These are phyloP conservation scores for Paecilomyces niveus DNA, from an alignment of 2,329 filamentous ascomycete genomes.

Conservation along the genomic window DNA sequence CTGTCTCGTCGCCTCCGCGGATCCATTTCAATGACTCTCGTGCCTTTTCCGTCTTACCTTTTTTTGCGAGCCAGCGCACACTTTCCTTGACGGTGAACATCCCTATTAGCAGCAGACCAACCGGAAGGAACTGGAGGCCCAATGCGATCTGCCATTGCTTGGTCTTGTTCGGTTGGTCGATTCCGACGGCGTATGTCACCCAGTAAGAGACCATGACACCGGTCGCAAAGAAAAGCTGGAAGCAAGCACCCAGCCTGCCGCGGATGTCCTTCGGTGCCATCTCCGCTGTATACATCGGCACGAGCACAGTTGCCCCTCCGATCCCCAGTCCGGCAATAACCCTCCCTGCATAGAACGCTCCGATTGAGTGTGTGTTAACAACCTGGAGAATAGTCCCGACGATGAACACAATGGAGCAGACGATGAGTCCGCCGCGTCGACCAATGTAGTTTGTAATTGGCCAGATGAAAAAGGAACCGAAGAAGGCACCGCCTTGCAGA, in stretches of 20 bases:
- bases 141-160: conserved; percentile 46
- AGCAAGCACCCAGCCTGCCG: conserved; percentile 31
- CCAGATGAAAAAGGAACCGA: conserved; percentile 43
- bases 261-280: conserved; percentile 36
- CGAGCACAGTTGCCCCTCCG: conserved; percentile 36
- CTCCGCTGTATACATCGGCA: conserved; percentile 36
- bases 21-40: conserved; percentile 46
- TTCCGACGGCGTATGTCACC: conserved; percentile 43
- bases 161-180: conserved; percentile 31
- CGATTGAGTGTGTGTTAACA: conserved; percentile 37
- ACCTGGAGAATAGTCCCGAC: conserved; percentile 39
- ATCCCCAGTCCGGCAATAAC: conserved; percentile 42
- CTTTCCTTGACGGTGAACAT: conserved; percentile 46
- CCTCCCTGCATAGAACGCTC: conserved; percentile 39
- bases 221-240: conserved; percentile 32
- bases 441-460: conserved; percentile 40
- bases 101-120: conserved; percentile 40
- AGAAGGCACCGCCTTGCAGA: conserved; percentile 46
- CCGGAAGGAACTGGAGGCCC: conserved; percentile 43
- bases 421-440: conserved; percentile 37
- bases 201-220: conserved; percentile 35
- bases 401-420: conserved; percentile 34
- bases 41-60: conserved; percentile 40
- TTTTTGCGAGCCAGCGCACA: conserved; percentile 41
- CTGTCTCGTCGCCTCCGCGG: conserved; percentile 38